Conservation (phyloP, 2,329 filamentous ascomycete species). For the Ophiocordyceps camponoti-leonardi region DNA sequence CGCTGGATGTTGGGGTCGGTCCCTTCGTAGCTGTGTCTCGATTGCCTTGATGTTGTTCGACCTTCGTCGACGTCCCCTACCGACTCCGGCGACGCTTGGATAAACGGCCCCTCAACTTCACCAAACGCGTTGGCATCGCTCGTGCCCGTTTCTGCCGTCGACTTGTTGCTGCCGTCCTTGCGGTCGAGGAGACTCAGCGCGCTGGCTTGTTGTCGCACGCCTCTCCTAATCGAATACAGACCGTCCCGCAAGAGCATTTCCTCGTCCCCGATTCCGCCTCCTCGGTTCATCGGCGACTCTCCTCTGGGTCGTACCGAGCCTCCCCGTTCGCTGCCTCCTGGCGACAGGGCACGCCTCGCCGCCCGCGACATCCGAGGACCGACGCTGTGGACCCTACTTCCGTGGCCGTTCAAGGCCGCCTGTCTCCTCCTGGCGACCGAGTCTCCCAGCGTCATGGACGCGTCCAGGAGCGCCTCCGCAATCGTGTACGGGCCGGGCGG, state of each 20-base stretch:
- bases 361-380: constrained; percentile 11
- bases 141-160: constrained; percentile 38
- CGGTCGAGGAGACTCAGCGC: constrained; percentile 41
- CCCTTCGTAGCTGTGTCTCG: constrained; percentile 69
- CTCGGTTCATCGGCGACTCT: constrained; percentile 14
- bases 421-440: constrained; percentile 35
- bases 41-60: constrained; percentile 24
- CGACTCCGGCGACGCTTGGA: constrained; percentile 13
- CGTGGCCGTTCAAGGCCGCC: constrained; percentile 32
- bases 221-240: constrained; percentile 23
- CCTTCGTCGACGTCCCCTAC: constrained; percentile 11
- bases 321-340: constrained; percentile 10
- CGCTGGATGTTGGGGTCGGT: constrained; percentile 52
- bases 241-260: constrained; percentile 20
- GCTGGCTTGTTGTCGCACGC: constrained; percentile 39
- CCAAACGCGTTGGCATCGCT: constrained; percentile 43
- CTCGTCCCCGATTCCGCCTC: constrained; percentile 14
- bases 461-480: constrained; percentile 77
- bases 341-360: constrained; percentile 13
- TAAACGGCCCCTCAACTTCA: constrained; percentile 39
- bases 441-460: constrained; percentile 73
- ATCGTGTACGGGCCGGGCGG: constrained; percentile 51
- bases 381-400: constrained; percentile 22
- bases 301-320: constrained; percentile 21
- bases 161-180: constrained; percentile 39